Evolutionary conservation across 2,329 filamentous ascomycete species (phyloP).

Genomic region (Colletotrichum sp.): DNA sequence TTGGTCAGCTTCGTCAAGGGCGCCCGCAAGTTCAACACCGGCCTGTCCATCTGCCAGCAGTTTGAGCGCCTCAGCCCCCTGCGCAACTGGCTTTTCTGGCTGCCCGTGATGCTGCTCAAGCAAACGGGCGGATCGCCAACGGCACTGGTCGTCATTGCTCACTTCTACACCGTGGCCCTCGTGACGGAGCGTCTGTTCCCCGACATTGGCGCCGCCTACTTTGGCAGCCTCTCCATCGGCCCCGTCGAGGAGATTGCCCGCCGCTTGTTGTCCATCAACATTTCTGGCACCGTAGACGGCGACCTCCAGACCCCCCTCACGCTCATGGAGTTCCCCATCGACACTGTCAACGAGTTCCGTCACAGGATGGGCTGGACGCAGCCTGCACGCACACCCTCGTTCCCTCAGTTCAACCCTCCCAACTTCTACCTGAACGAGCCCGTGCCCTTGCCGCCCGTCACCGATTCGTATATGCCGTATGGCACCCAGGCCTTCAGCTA

Average conservation of each 20-base stretch:
- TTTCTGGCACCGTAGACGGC: slow-evolving; percentile 60
- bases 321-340: slow-evolving; percentile 76
- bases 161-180: slow-evolving; percentile 89
- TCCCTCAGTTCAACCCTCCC: slow-evolving; percentile 64
- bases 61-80: slow-evolving; percentile 90
- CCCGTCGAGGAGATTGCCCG: slow-evolving; percentile 88
- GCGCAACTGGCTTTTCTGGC: slow-evolving; percentile 94
- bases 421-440: slow-evolving; percentile 58
- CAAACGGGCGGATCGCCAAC: slow-evolving; percentile 77
- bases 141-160: slow-evolving; percentile 82
- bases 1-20: slow-evolving; percentile 76
- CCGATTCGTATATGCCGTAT: slow-evolving; percentile 56
- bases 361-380: slow-evolving; percentile 71
- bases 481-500: slow-evolving; percentile 66
- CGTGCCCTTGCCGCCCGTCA: slow-evolving; percentile 43
- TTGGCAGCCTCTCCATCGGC: slow-evolving; percentile 77
- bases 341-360: slow-evolving; percentile 73
- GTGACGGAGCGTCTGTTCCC: slow-evolving; percentile 91
- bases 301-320: slow-evolving; percentile 66
- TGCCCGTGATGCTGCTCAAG: slow-evolving; percentile 84
- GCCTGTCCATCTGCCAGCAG: slow-evolving; percentile 78
- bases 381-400: slow-evolving; percentile 63
- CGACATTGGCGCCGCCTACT: slow-evolving; percentile 88
- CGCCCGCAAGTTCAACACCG: slow-evolving; percentile 72
- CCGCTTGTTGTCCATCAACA: slow-evolving; percentile 73